Conservation (phyloP, 106 monocot species). For the Posidonia australis region DNA sequence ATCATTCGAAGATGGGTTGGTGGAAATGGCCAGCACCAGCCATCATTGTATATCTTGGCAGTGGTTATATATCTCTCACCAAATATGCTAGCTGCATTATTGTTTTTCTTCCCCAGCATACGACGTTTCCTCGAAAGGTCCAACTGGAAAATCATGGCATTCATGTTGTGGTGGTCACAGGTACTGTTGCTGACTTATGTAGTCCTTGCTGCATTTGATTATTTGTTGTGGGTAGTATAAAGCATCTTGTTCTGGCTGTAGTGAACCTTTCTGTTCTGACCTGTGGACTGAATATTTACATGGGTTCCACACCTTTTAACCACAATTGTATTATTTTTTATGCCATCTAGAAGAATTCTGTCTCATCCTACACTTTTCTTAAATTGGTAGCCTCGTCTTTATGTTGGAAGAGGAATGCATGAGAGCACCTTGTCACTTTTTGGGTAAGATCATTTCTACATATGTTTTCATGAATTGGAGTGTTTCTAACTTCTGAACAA, state of each 20-base stretch:
- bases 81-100: slow-evolving; percentile 50
- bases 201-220: background rate
- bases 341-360: too few relatives aligned
- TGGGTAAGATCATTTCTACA: background rate
- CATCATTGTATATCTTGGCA: slow-evolving; percentile 72
- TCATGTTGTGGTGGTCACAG: slow-evolving; percentile 99
- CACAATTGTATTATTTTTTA: too few relatives aligned
- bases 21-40: slow-evolving; percentile 57
- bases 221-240: too few relatives aligned
- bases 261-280: too few relatives aligned
- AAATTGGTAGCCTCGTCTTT: background rate
- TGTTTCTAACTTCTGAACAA: too few relatives aligned
- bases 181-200: slow-evolving; percentile 21
- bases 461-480: background rate
- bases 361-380: background rate
- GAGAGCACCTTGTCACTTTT: background rate
- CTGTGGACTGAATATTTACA: too few relatives aligned
- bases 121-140: slow-evolving; percentile 69
- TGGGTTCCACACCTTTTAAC: too few relatives aligned
- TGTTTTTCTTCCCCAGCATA: slow-evolving; percentile 67
- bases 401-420: slow-evolving; percentile 7
- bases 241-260: too few relatives aligned
- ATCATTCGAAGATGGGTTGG: slow-evolving; percentile 78
- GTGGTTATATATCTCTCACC: slow-evolving; percentile 79
- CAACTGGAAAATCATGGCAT: slow-evolving; percentile 41